A percentile compares a stretch with the other conserved stretches of the same genome.
Conservation (phyloP, 1,284 basidiomycete genomes). For the Laetiporus sulphureus region DNA sequence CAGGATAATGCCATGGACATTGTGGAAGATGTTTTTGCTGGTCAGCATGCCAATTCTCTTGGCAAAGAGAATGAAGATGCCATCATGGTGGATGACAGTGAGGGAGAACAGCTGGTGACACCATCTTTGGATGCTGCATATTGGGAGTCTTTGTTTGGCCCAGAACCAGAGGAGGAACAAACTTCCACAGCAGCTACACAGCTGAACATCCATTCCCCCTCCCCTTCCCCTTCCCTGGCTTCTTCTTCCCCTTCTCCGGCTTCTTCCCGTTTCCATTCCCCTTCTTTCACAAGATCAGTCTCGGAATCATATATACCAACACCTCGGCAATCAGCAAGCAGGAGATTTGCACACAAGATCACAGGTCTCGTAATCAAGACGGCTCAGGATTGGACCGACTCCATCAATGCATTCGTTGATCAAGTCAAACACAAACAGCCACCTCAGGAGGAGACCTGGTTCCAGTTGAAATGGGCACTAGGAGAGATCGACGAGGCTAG, state of each 20-base stretch:
- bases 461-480: conserved; percentile 4
- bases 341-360: too few species aligned
- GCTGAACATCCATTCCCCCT: neutral
- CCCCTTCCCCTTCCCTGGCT: neutral
- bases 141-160: neutral
- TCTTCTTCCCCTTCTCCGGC: neutral
- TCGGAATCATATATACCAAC: neutral
- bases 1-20: too few species aligned
- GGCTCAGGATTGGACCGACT: neutral
- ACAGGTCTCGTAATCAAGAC: neutral
- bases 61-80: too few species aligned
- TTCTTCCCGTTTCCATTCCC: neutral
- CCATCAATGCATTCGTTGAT: neutral
- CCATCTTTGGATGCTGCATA: too few species aligned
- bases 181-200: neutral
- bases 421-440: neutral
- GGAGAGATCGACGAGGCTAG: conserved; percentile 5
- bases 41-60: too few species aligned
- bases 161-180: too few species aligned
- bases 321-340: too few species aligned
- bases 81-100: too few species aligned
- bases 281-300: neutral
- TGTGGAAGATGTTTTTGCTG: too few species aligned
- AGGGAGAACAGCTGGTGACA: too few species aligned
- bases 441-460: neutral